These are phyloP conservation scores for Hibiscus mutabilis DNA, from an alignment of 345 rosid species.

Conservation along the genomic window DNA sequence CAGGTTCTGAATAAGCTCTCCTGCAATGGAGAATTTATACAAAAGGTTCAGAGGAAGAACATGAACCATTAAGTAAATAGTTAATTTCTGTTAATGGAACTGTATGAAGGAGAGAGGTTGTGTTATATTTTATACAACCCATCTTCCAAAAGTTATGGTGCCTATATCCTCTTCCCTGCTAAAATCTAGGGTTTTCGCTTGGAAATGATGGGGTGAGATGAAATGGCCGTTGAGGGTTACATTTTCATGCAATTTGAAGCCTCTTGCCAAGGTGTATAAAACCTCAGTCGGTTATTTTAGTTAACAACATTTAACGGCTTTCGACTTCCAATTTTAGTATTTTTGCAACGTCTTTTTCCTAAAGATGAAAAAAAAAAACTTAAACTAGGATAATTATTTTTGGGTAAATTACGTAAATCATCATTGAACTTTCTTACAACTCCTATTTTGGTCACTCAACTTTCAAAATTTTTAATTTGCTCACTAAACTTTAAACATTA, in stretches of 20 bases:
- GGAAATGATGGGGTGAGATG: too few relatives aligned
- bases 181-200: not conserved
- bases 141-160: not conserved
- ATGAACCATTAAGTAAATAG: slow-evolving; percentile 1
- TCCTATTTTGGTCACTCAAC: too few relatives aligned
- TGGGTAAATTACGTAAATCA: too few relatives aligned
- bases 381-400: too few relatives aligned
- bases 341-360: too few relatives aligned
- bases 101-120: not conserved
- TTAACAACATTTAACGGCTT: too few relatives aligned
- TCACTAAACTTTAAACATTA: too few relatives aligned
- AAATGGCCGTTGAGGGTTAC: not conserved
- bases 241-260: not conserved
- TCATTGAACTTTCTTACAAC: too few relatives aligned
- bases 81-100: not conserved
- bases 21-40: not conserved
- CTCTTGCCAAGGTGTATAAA: not conserved
- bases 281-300: too few relatives aligned
- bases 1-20: not conserved
- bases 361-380: too few relatives aligned
- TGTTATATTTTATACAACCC: not conserved
- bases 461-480: too few relatives aligned
- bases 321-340: too few relatives aligned
- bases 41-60: not conserved
- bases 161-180: not conserved